These are phyloP conservation scores for Chloranthus sessilifolius DNA, from an alignment of 164 flowering plant genomes.

Conservation along the genomic window DNA sequence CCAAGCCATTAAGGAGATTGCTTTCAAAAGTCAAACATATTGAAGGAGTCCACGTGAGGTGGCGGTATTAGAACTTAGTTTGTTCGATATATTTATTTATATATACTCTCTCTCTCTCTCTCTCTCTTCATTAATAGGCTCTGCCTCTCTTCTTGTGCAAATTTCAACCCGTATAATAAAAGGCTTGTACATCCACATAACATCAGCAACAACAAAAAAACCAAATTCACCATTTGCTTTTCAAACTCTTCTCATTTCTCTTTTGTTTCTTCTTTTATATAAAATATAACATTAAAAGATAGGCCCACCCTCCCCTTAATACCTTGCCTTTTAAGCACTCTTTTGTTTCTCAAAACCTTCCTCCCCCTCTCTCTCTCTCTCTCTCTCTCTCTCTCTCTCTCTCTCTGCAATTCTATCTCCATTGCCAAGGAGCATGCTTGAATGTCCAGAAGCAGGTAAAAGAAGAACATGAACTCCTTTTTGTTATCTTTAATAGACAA, in stretches of 20 bases:
- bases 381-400: constrained; percentile 11
- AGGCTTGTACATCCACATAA: constrained; percentile 17
- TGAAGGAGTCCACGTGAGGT: constrained; percentile 20
- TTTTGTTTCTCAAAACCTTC: constrained; percentile 8
- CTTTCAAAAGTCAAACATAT: constrained; percentile 24
- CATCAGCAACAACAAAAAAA: constrained; percentile 9
- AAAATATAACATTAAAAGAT: neutral
- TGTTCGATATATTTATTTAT: too few relatives aligned
- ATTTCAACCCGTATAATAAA: neutral
- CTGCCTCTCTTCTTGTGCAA: neutral
- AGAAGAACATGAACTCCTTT: neutral
- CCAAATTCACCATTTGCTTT: constrained; percentile 12
- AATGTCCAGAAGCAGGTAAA: constrained; percentile 81
- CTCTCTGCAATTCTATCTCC: constrained; percentile 16
- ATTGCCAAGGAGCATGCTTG: constrained; percentile 48
- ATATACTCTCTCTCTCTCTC: constrained; percentile 10
- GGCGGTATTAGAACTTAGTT: too few relatives aligned
- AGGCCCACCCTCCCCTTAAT: constrained; percentile 6
- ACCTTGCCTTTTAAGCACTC: constrained; percentile 47
- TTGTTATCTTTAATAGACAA: neutral
- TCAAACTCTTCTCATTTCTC: constrained; percentile 6
- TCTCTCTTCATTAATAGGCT: neutral
- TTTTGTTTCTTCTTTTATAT: constrained; percentile 8
- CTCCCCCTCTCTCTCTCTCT: constrained; percentile 16
- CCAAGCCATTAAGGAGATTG: constrained; percentile 10